Conservation (phyloP, 306 rosid genomes). For the Medicago arabica region DNA sequence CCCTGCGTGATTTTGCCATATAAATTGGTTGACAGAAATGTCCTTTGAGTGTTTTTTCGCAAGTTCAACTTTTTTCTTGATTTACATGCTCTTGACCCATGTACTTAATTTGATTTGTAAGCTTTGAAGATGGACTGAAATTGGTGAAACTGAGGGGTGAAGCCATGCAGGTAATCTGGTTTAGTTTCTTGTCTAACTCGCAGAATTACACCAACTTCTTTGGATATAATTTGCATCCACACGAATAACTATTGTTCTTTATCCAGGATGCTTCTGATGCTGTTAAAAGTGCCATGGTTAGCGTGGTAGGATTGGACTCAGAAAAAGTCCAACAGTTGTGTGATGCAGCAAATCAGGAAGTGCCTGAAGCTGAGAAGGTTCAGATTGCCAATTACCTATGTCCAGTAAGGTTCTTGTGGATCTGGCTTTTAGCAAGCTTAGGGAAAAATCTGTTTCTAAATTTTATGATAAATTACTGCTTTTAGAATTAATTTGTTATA, state of each 20-base stretch:
- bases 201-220: background rate
- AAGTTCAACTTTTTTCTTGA: slow-evolving; percentile 35
- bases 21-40: slow-evolving; percentile 16
- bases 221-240: background rate
- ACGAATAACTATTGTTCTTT: slow-evolving; percentile 22
- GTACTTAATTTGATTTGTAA: slow-evolving; percentile 48
- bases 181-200: slow-evolving; percentile 32
- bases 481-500: slow-evolving; percentile 31
- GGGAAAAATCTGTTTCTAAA: slow-evolving; percentile 30
- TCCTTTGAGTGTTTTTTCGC: slow-evolving; percentile 27
- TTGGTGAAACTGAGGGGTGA: slow-evolving; percentile 97
- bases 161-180: slow-evolving; percentile 90
- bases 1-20: slow-evolving; percentile 12
- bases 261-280: slow-evolving; percentile 90
- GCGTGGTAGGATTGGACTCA: slow-evolving; percentile 87
- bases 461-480: slow-evolving; percentile 10
- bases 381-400: slow-evolving; percentile 97
- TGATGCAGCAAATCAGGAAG: slow-evolving; percentile 94
- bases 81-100: slow-evolving; percentile 20
- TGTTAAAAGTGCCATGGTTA: slow-evolving; percentile 91
- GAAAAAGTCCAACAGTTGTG: slow-evolving; percentile 92
- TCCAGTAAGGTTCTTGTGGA: slow-evolving; percentile 65
- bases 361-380: slow-evolving; percentile 78
- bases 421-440: slow-evolving; percentile 35
- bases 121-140: slow-evolving; percentile 99